A percentile compares a stretch with the other conserved stretches of the same genome.
phyloP scores from a whole-genome alignment of 2,329 filamentous ascomycete species.

The Neonectria punicea region DNA sequence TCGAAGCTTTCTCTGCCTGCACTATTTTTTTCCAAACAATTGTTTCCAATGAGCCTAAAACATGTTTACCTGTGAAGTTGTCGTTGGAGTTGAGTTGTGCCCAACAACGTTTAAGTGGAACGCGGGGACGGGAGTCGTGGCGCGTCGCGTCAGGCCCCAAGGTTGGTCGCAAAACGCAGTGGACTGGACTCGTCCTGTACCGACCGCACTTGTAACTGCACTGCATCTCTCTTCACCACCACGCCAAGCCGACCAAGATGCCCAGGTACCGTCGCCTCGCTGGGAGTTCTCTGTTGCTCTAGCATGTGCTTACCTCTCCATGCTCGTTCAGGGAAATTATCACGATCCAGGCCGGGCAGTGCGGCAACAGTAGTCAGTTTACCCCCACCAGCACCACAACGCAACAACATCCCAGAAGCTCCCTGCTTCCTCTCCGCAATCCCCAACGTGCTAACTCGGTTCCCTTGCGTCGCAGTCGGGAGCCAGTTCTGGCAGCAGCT shows the following conservation, averaged over 20 bases:
- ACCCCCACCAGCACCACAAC: slow-evolving; percentile 12
- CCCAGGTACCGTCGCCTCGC: slow-evolving; percentile 28
- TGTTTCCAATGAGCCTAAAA: background rate
- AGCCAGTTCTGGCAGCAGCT: slow-evolving; percentile 99
- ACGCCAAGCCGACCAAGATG: slow-evolving; percentile 34
- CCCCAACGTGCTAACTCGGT: slow-evolving; percentile 1
- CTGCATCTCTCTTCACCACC: slow-evolving; percentile 16
- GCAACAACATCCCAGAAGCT: slow-evolving; percentile 14
- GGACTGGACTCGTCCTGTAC: background rate
- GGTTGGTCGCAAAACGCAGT: slow-evolving; percentile 7
- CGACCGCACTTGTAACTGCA: slow-evolving; percentile 6
- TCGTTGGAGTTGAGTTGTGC: background rate
- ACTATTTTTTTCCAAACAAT: background rate
- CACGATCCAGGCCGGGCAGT: slow-evolving; percentile 98
- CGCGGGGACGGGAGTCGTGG: slow-evolving; percentile 21
- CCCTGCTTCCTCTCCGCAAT: background rate
- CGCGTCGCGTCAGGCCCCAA: slow-evolving; percentile 27
- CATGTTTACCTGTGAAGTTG: background rate
- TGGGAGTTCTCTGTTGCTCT: background rate
- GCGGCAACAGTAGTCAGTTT: slow-evolving; percentile 96
- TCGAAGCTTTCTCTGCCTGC: background rate
- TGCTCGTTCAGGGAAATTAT: slow-evolving; percentile 85
- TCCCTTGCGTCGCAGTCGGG: slow-evolving; percentile 73
- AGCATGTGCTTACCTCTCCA: background rate
- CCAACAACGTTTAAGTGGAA: slow-evolving; percentile 21